Percentiles rank a stretch among this genome's conserved stretches.
Conservation (phyloP, 768 basidiomycete species). For the Fomitopsis pulvina region DNA sequence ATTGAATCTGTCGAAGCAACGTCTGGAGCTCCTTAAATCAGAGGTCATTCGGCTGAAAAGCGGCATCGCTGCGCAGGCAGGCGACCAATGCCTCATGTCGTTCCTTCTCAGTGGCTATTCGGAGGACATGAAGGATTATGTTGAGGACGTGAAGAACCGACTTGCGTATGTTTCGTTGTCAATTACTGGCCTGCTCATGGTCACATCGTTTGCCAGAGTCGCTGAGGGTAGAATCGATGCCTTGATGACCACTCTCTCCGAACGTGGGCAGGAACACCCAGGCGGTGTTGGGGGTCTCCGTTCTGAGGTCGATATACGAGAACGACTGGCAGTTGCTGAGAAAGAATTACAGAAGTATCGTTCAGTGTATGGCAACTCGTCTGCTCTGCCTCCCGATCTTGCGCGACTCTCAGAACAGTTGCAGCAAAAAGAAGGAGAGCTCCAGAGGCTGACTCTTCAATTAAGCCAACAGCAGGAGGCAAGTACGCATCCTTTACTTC, state of each 20-base stretch:
- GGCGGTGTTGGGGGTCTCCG: slow-evolving; percentile 46
- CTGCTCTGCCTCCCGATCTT: slow-evolving; percentile 41
- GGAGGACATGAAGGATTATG: slow-evolving; percentile 37
- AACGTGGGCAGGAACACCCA: slow-evolving; percentile 41
- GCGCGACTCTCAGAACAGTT: slow-evolving; percentile 47
- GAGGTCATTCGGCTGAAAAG: slow-evolving; percentile 71
- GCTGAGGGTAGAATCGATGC: slow-evolving; percentile 44
- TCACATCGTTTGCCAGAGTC: slow-evolving; percentile 32
- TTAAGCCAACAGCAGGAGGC: slow-evolving; percentile 63
- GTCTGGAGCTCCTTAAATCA: slow-evolving; percentile 62
- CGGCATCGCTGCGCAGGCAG: slow-evolving; percentile 66
- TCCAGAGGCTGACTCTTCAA: slow-evolving; percentile 54
- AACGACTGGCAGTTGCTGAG: slow-evolving; percentile 39
- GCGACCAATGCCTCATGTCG: slow-evolving; percentile 63
- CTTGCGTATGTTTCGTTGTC: slow-evolving; percentile 37
- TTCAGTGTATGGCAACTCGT: slow-evolving; percentile 50
- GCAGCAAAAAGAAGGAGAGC: slow-evolving; percentile 60
- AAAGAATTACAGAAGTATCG: slow-evolving; percentile 56
- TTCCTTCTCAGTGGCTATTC: slow-evolving; percentile 58
- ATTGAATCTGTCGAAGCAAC: slow-evolving; percentile 26
- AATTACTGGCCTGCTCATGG: background rate
- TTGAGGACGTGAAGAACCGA: slow-evolving; percentile 45
- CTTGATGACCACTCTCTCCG: slow-evolving; percentile 43
- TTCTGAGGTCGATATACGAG: slow-evolving; percentile 43
- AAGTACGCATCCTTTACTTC: slow-evolving; percentile 13